Conservation (phyloP, 2,329 filamentous ascomycete genomes). For the Fusarium chlamydosporum region DNA sequence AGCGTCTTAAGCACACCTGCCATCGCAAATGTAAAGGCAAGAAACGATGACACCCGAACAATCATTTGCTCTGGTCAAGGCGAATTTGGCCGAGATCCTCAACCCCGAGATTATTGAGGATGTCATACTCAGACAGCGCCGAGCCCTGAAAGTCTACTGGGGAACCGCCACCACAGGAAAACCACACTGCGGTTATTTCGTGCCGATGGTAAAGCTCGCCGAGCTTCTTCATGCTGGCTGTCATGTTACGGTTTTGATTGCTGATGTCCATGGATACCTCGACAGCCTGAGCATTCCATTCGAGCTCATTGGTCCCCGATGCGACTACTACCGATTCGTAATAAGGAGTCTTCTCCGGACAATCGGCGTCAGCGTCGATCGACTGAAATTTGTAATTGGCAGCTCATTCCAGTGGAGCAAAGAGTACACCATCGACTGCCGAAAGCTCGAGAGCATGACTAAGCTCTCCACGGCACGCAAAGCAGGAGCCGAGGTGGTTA, state of each 20-base stretch:
- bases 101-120: constrained; percentile 5
- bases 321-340: not conserved
- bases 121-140: accelerated
- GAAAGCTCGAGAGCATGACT: accelerated
- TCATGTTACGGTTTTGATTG: constrained; percentile 1
- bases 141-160: not conserved
- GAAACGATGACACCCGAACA: not conserved
- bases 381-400: not conserved
- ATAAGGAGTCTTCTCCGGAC: not conserved
- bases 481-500: not conserved
- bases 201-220: not conserved
- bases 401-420: constrained; percentile 1
- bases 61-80: not conserved
- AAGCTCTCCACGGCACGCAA: accelerated
- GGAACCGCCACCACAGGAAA: constrained; percentile 13
- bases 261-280: not conserved
- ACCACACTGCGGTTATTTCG: constrained; percentile 19
- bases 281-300: not conserved
- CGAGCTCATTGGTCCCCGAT: not conserved
- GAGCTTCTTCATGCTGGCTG: constrained; percentile 10
- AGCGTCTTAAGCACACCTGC: not conserved
- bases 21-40: not conserved
- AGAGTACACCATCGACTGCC: not conserved
- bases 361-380: not conserved
- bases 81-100: not conserved